Evolutionary conservation across 306 rosid genomes (phyloP).

Genomic region (Begonia peltatifolia): DNA sequence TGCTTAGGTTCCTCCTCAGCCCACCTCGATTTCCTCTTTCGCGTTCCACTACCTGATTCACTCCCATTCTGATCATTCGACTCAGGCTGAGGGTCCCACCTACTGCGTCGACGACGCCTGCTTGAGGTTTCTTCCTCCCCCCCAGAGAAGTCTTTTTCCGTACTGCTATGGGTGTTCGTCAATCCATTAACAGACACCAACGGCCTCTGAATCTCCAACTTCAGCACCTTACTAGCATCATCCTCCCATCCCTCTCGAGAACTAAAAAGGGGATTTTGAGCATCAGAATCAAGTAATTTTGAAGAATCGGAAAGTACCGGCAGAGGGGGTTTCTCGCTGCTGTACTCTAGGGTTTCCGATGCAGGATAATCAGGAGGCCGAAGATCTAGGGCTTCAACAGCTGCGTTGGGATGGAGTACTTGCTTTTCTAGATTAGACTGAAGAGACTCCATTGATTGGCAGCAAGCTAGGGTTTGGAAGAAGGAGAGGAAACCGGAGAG

Average conservation of each 20-base stretch:
- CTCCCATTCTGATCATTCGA: conserved; percentile 45
- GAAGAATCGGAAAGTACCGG: conserved; percentile 3
- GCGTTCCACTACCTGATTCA: conserved; percentile 43
- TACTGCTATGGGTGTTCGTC: conserved; percentile 62
- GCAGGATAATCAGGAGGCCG: conserved; percentile 14
- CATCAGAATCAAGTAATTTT: conserved; percentile 9
- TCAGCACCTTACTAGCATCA: conserved; percentile 3
- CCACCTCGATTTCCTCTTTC: conserved; percentile 89
- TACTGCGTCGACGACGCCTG: conserved; percentile 67
- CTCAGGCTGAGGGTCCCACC: conserved; percentile 98
- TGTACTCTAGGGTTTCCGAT: conserved; percentile 15
- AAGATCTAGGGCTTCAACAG: conserved; percentile 19
- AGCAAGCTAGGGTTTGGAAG: conserved; percentile 1
- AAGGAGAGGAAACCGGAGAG: neutral
- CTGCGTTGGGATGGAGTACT: neutral
- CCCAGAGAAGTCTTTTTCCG: conserved; percentile 70
- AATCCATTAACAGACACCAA: conserved; percentile 57
- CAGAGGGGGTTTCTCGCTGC: conserved; percentile 12
- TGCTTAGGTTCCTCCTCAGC: conserved; percentile 93
- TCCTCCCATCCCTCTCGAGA: conserved; percentile 5
- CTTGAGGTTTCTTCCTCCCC: conserved; percentile 91
- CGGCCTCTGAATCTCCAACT: conserved; percentile 22
- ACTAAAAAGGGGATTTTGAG: conserved; percentile 3
- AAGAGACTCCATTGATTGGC: conserved; percentile 40
- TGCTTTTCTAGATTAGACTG: conserved; percentile 21